Evolutionary conservation across 2,329 filamentous ascomycete genomes (phyloP).

Genomic region (Trichophyton schoenleinii): DNA sequence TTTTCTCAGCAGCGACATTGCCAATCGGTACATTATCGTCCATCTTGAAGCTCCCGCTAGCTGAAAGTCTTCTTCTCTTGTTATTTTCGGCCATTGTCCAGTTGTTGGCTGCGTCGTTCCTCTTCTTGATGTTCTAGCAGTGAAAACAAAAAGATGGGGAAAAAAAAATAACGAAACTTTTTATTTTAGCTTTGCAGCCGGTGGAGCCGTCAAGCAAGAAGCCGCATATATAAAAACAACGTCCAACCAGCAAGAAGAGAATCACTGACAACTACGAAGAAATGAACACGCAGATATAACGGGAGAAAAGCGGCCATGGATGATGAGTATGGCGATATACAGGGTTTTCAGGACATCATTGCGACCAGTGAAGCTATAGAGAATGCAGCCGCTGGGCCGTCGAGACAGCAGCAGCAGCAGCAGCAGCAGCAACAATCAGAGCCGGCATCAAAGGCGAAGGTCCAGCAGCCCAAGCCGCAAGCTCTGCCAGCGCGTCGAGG

Average conservation of each 20-base stretch:
- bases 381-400: slow-evolving; percentile 24
- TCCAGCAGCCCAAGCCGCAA: slow-evolving; percentile 82
- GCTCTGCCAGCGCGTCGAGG: slow-evolving; percentile 54
- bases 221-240: neutral
- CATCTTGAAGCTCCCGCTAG: slow-evolving; percentile 16
- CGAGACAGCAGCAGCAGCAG: neutral
- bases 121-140: neutral
- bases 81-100: slow-evolving; percentile 22
- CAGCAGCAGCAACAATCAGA: slow-evolving; percentile 10
- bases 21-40: slow-evolving; percentile 6
- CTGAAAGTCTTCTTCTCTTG: slow-evolving; percentile 27
- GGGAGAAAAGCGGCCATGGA: slow-evolving; percentile 24
- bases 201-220: neutral
- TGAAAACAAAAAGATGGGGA: too few species aligned
- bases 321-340: slow-evolving; percentile 38
- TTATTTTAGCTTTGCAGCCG: neutral
- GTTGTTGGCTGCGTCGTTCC: neutral
- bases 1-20: slow-evolving; percentile 13
- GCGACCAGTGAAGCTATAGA: neutral
- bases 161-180: neutral
- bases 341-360: neutral
- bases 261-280: neutral
- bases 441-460: slow-evolving; percentile 34
- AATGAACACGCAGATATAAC: neutral
- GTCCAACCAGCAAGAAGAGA: neutral